These are phyloP conservation scores for Beauveria australis DNA, from an alignment of 2,329 filamentous ascomycete species.

Conservation along the genomic window DNA sequence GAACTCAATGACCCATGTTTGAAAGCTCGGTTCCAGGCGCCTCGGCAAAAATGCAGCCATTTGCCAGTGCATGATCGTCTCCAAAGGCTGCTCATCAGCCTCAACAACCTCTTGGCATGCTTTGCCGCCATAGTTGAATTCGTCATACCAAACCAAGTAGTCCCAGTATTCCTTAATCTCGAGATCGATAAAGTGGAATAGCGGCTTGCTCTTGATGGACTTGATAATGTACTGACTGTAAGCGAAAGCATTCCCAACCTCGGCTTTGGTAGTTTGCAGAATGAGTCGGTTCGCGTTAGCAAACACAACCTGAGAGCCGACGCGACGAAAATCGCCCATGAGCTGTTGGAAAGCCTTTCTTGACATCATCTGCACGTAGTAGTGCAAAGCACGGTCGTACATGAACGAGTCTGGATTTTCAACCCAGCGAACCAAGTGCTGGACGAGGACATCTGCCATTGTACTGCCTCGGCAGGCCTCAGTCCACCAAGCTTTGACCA, in stretches of 20 bases:
- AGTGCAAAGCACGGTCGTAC: constrained; percentile 88
- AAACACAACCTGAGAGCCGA: constrained; percentile 93
- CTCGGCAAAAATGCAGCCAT: constrained; percentile 79
- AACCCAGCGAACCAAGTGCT: constrained; percentile 95
- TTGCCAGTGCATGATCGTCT: constrained; percentile 98
- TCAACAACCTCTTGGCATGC: constrained; percentile 78
- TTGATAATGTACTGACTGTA: constrained; percentile 98
- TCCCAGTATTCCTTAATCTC: constrained; percentile 99
- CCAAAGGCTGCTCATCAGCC: constrained; percentile 62
- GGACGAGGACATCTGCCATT: constrained; percentile 97
- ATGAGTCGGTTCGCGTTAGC: constrained; percentile 83
- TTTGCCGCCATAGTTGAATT: constrained; percentile 97
- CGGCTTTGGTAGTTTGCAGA: constrained; percentile 90
- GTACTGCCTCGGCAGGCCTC: constrained; percentile 83
- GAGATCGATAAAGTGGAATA: constrained; percentile 95
- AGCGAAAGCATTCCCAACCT: constrained; percentile 92
- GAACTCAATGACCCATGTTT: constrained; percentile 91
- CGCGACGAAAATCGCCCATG: constrained; percentile 91
- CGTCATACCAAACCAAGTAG: constrained; percentile 97
- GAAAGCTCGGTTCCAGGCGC: constrained; percentile 74
- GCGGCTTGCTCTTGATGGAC: constrained; percentile 87
- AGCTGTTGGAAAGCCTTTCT: constrained; percentile 94
- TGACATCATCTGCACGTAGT: constrained; percentile 98
- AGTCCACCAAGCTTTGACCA: constrained; percentile 98
- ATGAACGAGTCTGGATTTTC: constrained; percentile 89